Evolutionary conservation across 73 alveolate species (phyloP), one percentile per base, ranked within the genome.

Genomic region (Paramecium octaurelia): DNA sequence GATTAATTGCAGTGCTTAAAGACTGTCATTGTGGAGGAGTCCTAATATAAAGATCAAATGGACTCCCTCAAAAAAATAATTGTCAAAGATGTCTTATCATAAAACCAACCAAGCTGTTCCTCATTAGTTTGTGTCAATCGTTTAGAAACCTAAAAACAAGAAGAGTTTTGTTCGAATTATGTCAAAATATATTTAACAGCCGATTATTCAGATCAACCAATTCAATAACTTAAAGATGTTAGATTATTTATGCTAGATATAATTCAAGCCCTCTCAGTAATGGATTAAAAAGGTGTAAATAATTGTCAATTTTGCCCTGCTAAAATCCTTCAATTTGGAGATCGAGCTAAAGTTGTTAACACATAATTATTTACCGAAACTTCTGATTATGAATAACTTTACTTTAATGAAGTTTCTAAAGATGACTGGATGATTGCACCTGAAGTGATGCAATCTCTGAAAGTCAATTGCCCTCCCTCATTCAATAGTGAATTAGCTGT

Each of bases 381-480:
- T 20, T 23, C 64, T 2, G 91, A 80, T 80, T 80, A n/a, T 43
- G 70, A 80, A 80, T 31, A n/a, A 44, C 73, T 80, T 24, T 80
- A 80, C 18, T 24, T 80, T 8, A 48, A 80, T 23, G 46, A 80
- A 44, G 91, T 80, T 24, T 12, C 46, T 20, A 27, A 23, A 23
- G 46, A 40, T 7, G 91, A 80, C 24, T 80, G 91, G 91, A 80
- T 80, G 91, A 46, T 80, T 80, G 70, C 91, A 38, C 91, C 91
- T 14, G 91, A 80, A 44, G 91, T 80, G 0, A 80, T 80, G 91
- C 48, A 42, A 8, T 44, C 76, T 11, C 14, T 80, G 16, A 80
- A 46, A 44, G 34, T 48, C 12, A 80, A 23, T 48, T 23, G 34
- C 46, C 44, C 75, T 40, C 58, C 58, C 2, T 38, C 35, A 38